Percentiles rank a stretch among this genome's conserved stretches.
These are phyloP conservation scores for Musa itinerans DNA, from an alignment of 176 grass and related monocot genomes.

Conservation along the genomic window DNA sequence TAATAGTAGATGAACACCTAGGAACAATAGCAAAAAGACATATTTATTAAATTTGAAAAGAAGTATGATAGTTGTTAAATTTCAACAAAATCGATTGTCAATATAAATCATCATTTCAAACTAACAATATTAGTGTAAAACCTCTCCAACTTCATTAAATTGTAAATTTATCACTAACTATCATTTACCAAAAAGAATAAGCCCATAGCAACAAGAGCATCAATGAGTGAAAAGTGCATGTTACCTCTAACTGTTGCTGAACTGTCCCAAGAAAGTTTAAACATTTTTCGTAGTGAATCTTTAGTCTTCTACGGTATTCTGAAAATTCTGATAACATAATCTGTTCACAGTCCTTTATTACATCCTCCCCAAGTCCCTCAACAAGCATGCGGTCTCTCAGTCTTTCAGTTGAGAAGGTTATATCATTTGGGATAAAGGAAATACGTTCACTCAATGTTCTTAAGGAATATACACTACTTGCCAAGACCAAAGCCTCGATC, in stretches of 20 bases:
- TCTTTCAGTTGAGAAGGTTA: constrained; percentile 46
- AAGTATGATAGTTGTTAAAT: background rate
- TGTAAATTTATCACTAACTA: background rate
- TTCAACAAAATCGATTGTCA: background rate
- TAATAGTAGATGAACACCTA: no score
- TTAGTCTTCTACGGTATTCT: constrained; percentile 46
- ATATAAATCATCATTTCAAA: background rate
- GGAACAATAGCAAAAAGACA: no score
- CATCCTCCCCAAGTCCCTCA: constrained; percentile 48
- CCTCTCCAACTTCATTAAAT: background rate
- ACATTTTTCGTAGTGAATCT: constrained; percentile 43
- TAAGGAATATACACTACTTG: constrained; percentile 56
- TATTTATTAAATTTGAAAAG: no score
- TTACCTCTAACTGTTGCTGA: constrained; percentile 47
- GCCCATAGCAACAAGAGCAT: background rate
- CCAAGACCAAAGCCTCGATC: constrained; percentile 56
- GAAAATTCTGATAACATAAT: constrained; percentile 59
- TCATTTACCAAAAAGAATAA: background rate
- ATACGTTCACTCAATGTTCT: constrained; percentile 49
- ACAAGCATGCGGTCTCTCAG: constrained; percentile 44
- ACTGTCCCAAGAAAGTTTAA: constrained; percentile 51
- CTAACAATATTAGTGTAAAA: background rate
- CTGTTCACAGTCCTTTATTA: constrained; percentile 66
- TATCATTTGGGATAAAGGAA: constrained; percentile 41
- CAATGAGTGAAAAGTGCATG: background rate